phyloP scores from a whole-genome alignment of 108 stramenopile species.

The Cyclotella atomus region DNA sequence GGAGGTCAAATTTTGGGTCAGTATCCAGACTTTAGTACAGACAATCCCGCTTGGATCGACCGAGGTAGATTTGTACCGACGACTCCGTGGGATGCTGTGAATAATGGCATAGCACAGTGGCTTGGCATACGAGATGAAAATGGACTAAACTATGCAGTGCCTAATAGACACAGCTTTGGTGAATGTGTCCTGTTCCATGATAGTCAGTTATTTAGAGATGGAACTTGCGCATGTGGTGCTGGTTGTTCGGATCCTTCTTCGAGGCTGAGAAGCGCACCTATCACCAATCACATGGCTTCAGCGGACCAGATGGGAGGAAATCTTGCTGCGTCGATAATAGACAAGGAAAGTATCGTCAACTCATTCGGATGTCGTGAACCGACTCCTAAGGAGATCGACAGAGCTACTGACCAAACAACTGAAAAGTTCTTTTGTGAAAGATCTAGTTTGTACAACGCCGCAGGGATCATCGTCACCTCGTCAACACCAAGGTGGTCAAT shows the following conservation, averaged over 20 bases:
- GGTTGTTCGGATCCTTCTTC: not conserved
- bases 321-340: not conserved
- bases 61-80: constrained; percentile 65
- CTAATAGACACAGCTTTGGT: constrained; percentile 44
- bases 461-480: constrained; percentile 19
- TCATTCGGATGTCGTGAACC: constrained; percentile 16
- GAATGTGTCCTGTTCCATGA: constrained; percentile 34
- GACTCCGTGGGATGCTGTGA: constrained; percentile 53
- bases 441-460: not conserved
- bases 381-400: constrained; percentile 1
- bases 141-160: constrained; percentile 38
- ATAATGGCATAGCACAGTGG: constrained; percentile 64
- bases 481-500: constrained; percentile 5
- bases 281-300: not conserved
- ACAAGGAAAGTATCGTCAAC: constrained; percentile 4
- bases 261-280: not conserved
- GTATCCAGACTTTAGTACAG: constrained; percentile 33
- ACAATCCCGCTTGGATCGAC: constrained; percentile 18
- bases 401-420: constrained; percentile 19
- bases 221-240: constrained; percentile 25
- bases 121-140: constrained; percentile 32
- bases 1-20: constrained; percentile 41
- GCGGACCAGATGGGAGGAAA: not conserved
- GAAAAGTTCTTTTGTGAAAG: constrained; percentile 31
- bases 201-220: constrained; percentile 30